These are phyloP conservation scores for Dichotomopilus funicola DNA, from an alignment of 2,329 filamentous ascomycete species.

Conservation along the genomic window DNA sequence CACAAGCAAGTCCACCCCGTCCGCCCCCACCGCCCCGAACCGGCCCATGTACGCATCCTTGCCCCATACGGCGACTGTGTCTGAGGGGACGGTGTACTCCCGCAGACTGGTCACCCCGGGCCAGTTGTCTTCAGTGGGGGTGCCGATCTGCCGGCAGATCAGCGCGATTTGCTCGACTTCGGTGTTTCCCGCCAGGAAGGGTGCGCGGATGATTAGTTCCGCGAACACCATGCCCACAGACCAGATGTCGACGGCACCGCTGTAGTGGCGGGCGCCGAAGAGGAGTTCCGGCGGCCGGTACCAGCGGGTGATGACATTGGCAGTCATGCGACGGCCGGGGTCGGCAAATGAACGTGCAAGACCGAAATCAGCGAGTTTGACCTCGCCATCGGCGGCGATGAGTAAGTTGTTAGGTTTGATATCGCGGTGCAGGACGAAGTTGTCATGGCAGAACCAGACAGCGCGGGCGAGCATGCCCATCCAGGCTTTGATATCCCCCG, in stretches of 20 bases:
- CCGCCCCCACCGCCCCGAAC: slow-evolving; percentile 73
- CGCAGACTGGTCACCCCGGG: slow-evolving; percentile 77
- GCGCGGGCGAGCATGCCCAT: slow-evolving; percentile 94
- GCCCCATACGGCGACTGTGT: slow-evolving; percentile 53
- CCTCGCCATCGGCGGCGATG: slow-evolving; percentile 84
- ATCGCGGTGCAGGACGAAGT: slow-evolving; percentile 89
- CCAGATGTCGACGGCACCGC: slow-evolving; percentile 89
- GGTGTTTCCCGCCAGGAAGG: slow-evolving; percentile 75
- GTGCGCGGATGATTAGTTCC: slow-evolving; percentile 75
- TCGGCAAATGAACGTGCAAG: slow-evolving; percentile 85
- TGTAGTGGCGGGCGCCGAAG: slow-evolving; percentile 84
- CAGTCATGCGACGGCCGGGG: slow-evolving; percentile 82
- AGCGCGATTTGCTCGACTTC: slow-evolving; percentile 82
- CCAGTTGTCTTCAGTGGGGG: slow-evolving; percentile 91
- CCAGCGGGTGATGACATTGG: slow-evolving; percentile 93
- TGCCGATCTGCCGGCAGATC: slow-evolving; percentile 80
- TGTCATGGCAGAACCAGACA: slow-evolving; percentile 95
- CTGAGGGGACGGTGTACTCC: slow-evolving; percentile 61
- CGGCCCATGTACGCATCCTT: slow-evolving; percentile 66
- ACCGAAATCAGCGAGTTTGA: slow-evolving; percentile 97
- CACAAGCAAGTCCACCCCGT: slow-evolving; percentile 84
- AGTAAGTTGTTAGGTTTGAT: slow-evolving; percentile 99
- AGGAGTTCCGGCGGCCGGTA: slow-evolving; percentile 92
- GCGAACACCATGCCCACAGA: slow-evolving; percentile 89
- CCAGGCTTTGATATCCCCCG: slow-evolving; percentile 94